These are phyloP conservation scores for Saksenaea oblongispora DNA, from an alignment of 371 early-diverging fungal genomes.

Conservation along the genomic window DNA sequence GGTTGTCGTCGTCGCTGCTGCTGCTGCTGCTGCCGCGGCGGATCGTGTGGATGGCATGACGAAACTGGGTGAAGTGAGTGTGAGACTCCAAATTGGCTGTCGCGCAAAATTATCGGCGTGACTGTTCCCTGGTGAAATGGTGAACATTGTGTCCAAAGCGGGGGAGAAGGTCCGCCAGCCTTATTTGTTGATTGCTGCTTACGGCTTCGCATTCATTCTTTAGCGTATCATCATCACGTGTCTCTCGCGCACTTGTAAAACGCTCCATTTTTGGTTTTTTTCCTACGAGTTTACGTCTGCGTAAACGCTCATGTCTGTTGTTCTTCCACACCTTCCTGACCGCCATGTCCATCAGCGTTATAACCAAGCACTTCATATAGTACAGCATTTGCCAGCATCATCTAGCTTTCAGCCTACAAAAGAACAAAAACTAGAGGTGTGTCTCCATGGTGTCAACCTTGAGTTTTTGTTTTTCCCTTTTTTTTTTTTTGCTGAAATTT, in stretches of 20 bases:
- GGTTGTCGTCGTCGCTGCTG: too few relatives aligned
- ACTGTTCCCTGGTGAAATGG: too few relatives aligned
- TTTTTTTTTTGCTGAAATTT: background rate
- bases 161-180: too few relatives aligned
- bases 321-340: constrained; percentile 38
- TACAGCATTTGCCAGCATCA: constrained; percentile 45
- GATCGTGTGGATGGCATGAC: background rate
- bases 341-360: constrained; percentile 37
- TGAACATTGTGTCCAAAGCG: too few relatives aligned
- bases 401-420: constrained; percentile 50
- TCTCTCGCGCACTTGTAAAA: too few relatives aligned
- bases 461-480: background rate
- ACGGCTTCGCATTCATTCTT: too few relatives aligned
- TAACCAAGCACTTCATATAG: constrained; percentile 43
- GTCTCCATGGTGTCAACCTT: background rate
- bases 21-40: background rate
- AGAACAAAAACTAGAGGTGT: constrained; percentile 48
- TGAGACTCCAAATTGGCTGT: background rate
- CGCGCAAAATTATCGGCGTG: background rate
- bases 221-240: too few relatives aligned
- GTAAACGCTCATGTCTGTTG: constrained; percentile 18
- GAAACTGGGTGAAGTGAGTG: background rate
- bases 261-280: background rate
- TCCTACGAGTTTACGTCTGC: background rate
- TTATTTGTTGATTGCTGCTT: too few relatives aligned